phyloP scores from a whole-genome alignment of 2,329 filamentous ascomycete species.

The Pseudogymnoascus sp. region DNA sequence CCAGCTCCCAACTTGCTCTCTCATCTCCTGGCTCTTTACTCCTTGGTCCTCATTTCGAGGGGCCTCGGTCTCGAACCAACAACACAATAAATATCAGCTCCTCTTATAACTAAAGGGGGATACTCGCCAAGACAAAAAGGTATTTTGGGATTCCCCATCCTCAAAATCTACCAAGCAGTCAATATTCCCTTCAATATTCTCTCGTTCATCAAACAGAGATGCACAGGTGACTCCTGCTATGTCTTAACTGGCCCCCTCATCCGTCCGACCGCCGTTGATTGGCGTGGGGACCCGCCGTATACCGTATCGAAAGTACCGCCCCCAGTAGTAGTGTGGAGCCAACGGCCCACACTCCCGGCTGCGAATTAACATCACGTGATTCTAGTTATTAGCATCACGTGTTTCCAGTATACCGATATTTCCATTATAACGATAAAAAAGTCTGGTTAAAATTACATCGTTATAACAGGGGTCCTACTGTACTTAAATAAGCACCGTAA shows the following conservation, averaged over 20 bases:
- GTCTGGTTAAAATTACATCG: too few species aligned
- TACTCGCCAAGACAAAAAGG: background rate
- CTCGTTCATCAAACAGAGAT: background rate
- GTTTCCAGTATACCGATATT: too few species aligned
- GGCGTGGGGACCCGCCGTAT: background rate
- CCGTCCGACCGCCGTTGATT: background rate
- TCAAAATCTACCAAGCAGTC: background rate
- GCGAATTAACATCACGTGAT: too few species aligned
- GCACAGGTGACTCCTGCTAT: background rate
- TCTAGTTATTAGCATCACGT: too few species aligned
- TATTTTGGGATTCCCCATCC: background rate
- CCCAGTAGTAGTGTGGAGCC: background rate
- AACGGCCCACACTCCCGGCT: background rate
- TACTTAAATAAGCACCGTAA: background rate
- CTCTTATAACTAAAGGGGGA: background rate
- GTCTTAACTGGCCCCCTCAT: background rate
- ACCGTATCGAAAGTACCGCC: background rate
- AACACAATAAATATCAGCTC: background rate
- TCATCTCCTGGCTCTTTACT: background rate
- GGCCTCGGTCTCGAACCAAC: background rate
- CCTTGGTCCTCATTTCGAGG: background rate
- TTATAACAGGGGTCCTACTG: too few species aligned
- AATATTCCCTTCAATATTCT: background rate
- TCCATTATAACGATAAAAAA: too few species aligned
- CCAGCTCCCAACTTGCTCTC: background rate